Evolutionary conservation across 495 filamentous ascomycete genomes (phyloP).

Genomic region (Podospora sp.): DNA sequence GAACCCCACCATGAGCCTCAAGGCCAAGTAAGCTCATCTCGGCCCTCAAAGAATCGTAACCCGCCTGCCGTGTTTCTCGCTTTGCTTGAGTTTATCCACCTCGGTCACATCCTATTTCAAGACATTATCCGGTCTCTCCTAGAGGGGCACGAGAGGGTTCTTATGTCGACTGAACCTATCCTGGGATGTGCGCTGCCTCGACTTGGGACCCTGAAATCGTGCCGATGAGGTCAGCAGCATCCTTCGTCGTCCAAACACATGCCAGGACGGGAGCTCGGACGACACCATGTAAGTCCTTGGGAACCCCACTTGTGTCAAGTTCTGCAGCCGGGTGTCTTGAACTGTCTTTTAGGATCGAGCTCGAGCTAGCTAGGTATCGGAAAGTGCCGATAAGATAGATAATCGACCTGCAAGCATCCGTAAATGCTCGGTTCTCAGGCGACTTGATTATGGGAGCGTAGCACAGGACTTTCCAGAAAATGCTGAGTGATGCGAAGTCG

Average conservation of each 20-base stretch:
- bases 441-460: background rate
- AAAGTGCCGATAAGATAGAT: slow-evolving; percentile 7
- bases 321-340: background rate
- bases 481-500: slow-evolving; percentile 2
- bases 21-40: background rate
- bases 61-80: background rate
- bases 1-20: background rate
- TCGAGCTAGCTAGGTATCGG: background rate
- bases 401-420: slow-evolving; percentile 1
- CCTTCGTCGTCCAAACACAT: background rate
- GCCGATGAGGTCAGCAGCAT: background rate
- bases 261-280: background rate
- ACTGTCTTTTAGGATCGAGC: background rate
- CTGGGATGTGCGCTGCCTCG: background rate
- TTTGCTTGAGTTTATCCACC: background rate
- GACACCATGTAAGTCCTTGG: background rate
- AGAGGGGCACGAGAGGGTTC: background rate
- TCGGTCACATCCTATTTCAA: background rate
- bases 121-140: background rate
- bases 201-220: background rate
- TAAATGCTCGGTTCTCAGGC: background rate
- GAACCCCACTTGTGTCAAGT: slow-evolving; percentile 4
- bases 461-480: slow-evolving; percentile 8
- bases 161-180: background rate
- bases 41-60: background rate